Evolutionary conservation across 345 rosid genomes (phyloP), one percentile per base, ranked within the genome.

Genomic region (Erucastrum elatum): DNA sequence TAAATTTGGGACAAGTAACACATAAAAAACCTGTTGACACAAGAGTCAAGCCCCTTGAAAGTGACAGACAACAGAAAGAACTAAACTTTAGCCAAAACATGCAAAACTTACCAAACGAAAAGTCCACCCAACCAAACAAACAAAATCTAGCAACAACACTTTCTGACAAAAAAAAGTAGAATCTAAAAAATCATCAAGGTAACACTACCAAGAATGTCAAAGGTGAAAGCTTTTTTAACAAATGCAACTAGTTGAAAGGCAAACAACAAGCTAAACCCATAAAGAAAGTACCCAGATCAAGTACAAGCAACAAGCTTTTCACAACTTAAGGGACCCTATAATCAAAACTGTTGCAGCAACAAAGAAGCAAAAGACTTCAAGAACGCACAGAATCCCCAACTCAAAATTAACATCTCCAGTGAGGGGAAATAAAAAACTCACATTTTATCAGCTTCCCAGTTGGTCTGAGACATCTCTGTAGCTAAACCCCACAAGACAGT

Each of bases 381-480:
- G 21, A 21, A 21, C 21, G 21, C 21, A 21, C 21, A 21, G 21
- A 21, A 21, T 21, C 21, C 21, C 21, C 21, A 21, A 21, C 21
- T 21, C 21, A 21, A 21, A 21, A 21, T 21, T 21, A 21, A 21
- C 21, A 21, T 21, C 21, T 21, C 21, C 21, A 21, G 27, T 26
- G 16, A 46, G 66, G 46, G 26, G 65, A 35, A 67, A 44, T 34
- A 15, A 51, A 53, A 9, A 53, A 77, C 92, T 88, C 84, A 94
- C 98, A 94, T 94, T 94, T 94, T 94, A 91, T 94, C 98, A 78
- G 98, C 98, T 90, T 94, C 96, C 98, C 98, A 94, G 90, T 94
- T 94, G 82, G 94, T 90, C 85, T 94, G 98, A 87, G 98, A 87
- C 98, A 87, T 87, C 39, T 81, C 68, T 75, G 29, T 21, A 85